Base-by-base conservation (phyloP, 129 eudicot species). In the Chrysanthemum makinoi region DNA sequence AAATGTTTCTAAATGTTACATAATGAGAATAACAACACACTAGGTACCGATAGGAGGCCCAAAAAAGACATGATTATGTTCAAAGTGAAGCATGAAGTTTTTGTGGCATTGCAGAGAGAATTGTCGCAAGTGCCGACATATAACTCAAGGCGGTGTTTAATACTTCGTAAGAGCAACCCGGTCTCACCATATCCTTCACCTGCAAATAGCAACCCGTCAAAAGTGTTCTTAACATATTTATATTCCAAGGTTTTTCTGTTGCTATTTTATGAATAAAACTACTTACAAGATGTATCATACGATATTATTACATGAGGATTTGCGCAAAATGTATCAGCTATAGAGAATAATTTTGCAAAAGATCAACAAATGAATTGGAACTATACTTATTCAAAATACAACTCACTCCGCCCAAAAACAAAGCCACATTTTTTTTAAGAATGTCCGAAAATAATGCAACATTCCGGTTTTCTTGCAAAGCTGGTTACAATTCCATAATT, bases 121-220 rank as follows among this genome's bases (percentile, higher is more conserved):
- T 30, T 35, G 35, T 39, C 65, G 69, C 77, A 50, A 86, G 87
- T n/a, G 79, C 65, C 26, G 83, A 76, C 74, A 86, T 60, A 30
- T 49, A 77, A 52, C 64, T 52, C 67, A 86, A 82, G 10, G 90
- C 87, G 9, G 75, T 72, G 70, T 86, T 71, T 72, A 86, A 22
- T 62, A 78, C 80, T 66, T 86, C 85, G 5, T 46, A 19, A 22
- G 87, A 80, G 77, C 90, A 86, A 59, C 90, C 90, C 24, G 90
- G 87, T 76, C 71, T 80, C 49, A 39, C 77, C 7, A 80, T 65
- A 63, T 62, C 57, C 79, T 73, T 82, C 81, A 86, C 90, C 90
- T 86, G 78, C 55, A 78, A 14, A 64, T 55, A 19, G 24, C 48
- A 63, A 63, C 7, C 50, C 22, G 16, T 17, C n/a, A 17, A 46